phyloP scores from a whole-genome alignment of 495 filamentous ascomycete species.

The Apodospora peruviana region DNA sequence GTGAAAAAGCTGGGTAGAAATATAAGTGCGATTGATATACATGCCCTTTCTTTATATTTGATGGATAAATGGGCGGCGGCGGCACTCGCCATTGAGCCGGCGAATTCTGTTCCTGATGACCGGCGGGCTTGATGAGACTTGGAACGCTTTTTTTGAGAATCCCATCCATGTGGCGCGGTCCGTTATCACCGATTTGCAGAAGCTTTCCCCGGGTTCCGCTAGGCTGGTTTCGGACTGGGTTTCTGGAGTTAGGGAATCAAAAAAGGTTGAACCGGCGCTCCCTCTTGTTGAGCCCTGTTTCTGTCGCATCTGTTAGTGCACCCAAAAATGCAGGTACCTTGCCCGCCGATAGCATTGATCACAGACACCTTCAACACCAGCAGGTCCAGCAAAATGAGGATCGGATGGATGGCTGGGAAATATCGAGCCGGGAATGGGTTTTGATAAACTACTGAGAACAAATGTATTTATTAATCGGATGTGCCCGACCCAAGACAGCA shows the following conservation, averaged over 20 bases:
- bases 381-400: too few relatives aligned
- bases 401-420: neutral
- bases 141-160: neutral
- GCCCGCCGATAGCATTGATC: neutral
- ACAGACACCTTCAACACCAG: neutral
- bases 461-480: too few relatives aligned
- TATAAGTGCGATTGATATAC: too few relatives aligned
- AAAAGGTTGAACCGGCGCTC: conserved; percentile 20
- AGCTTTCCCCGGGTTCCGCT: conserved; percentile 24
- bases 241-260: neutral
- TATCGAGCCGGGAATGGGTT: neutral
- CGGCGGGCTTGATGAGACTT: too few relatives aligned
- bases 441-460: too few relatives aligned
- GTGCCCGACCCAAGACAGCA: too few relatives aligned
- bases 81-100: neutral
- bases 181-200: conserved; percentile 2
- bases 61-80: too few relatives aligned
- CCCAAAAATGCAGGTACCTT: conserved; percentile 2
- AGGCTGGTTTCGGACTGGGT: conserved; percentile 12
- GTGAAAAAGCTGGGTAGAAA: too few relatives aligned
- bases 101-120: neutral
- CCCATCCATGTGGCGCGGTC: conserved; percentile 1
- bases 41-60: too few relatives aligned
- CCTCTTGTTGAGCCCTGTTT: conserved; percentile 20
- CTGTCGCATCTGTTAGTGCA: conserved; percentile 14